Percentiles rank a stretch among this genome's conserved stretches.
These are phyloP conservation scores for Euphorbia corollata DNA, from an alignment of 441 rosid genomes.

Conservation along the genomic window DNA sequence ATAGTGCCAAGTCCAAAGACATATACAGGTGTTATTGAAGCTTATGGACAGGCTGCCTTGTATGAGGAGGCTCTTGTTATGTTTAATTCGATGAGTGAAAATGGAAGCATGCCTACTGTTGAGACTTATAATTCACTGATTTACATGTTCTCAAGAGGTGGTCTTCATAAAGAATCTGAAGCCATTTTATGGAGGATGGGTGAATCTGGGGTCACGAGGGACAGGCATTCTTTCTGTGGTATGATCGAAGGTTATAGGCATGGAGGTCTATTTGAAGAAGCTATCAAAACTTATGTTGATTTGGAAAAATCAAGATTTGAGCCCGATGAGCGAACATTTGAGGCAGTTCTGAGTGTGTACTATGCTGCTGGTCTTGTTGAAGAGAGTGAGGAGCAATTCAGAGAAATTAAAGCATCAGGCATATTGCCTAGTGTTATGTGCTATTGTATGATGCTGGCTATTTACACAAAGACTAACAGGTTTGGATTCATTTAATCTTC, in stretches of 20 bases:
- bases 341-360: conserved; percentile 81
- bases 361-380: conserved; percentile 80
- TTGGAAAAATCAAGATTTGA: conserved; percentile 80
- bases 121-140: conserved; percentile 78
- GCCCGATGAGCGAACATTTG: conserved; percentile 85
- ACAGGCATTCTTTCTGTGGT: conserved; percentile 72
- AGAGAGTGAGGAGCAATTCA: conserved; percentile 88
- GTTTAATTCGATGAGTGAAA: conserved; percentile 81
- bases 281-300: conserved; percentile 72
- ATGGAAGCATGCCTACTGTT: conserved; percentile 63
- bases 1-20: conserved; percentile 77
- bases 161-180: conserved; percentile 66
- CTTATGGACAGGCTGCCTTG: conserved; percentile 83
- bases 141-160: conserved; percentile 78
- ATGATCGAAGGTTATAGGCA: conserved; percentile 83
- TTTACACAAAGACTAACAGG: conserved; percentile 78
- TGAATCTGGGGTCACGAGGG: conserved; percentile 53
- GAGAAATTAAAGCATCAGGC: conserved; percentile 75
- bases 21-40: conserved; percentile 77
- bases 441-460: conserved; percentile 91
- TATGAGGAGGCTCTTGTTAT: conserved; percentile 87
- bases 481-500: conserved; percentile 30
- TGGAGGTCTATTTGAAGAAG: conserved; percentile 88
- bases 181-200: conserved; percentile 56
- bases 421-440: conserved; percentile 77